Percentiles rank a stretch among this genome's conserved stretches.
Conservation (phyloP, 129 eudicot genomes). For the Flaveria brownii region DNA sequence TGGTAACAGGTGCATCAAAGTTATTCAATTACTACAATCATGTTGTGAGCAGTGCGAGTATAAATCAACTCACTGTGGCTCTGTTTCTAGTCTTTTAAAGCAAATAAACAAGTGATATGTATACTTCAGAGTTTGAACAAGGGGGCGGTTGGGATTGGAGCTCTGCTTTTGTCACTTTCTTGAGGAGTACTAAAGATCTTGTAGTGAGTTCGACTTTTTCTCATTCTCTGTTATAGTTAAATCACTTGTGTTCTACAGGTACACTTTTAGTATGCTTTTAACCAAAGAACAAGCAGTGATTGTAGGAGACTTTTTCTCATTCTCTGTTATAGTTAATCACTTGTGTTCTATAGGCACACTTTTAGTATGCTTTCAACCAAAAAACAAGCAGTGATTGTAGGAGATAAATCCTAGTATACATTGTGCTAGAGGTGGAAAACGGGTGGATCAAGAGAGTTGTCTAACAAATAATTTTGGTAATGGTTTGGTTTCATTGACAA, state of each 20-base stretch:
- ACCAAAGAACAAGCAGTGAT: not conserved
- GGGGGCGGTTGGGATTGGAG: conserved; percentile 1
- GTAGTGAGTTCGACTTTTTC: conserved; percentile 24
- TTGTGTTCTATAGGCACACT: conserved; percentile 15
- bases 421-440: not conserved
- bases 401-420: conserved; percentile 4
- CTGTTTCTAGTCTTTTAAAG: conserved; percentile 74
- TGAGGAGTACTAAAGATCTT: conserved; percentile 1
- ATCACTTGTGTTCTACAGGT: conserved; percentile 1
- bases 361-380: not conserved
- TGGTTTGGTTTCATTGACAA: too few species aligned
- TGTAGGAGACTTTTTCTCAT: conserved; percentile 12
- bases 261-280: not conserved
- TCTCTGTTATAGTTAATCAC: conserved; percentile 18
- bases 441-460: not conserved
- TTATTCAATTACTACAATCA: conserved; percentile 62
- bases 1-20: conserved; percentile 65
- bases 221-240: conserved; percentile 20
- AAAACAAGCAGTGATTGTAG: not conserved
- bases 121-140: conserved; percentile 6
- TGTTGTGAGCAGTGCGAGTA: conserved; percentile 83
- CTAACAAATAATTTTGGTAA: not conserved
- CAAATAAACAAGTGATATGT: conserved; percentile 60
- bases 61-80: conserved; percentile 89
- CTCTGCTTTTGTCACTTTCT: conserved; percentile 24